phyloP scores from a whole-genome alignment of 23 red algal species.

The Agarophyton chilense region DNA sequence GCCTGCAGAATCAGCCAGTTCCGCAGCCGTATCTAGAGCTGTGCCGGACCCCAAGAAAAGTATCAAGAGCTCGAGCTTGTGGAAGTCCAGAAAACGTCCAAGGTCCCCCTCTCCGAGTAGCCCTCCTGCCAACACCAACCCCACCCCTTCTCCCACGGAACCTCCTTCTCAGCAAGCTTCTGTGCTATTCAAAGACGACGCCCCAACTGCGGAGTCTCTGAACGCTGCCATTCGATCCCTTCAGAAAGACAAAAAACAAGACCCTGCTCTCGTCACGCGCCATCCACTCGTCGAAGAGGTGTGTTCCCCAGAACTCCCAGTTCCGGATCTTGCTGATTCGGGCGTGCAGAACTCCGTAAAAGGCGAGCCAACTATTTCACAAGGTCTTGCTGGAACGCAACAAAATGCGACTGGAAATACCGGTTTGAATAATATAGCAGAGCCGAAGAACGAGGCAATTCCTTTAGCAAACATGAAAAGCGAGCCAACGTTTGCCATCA shows the following conservation, averaged over 20 bases:
- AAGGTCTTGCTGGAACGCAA: background rate
- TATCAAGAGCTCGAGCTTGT: background rate
- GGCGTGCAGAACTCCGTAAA: background rate
- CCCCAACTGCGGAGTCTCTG: slow-evolving; percentile 44
- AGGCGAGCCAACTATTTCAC: background rate
- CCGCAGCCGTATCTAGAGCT: background rate
- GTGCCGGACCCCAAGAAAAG: background rate
- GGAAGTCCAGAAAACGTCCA: slow-evolving; percentile 11
- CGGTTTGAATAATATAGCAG: background rate
- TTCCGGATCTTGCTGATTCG: background rate
- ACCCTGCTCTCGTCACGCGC: slow-evolving; percentile 18
- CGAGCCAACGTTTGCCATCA: slow-evolving; percentile 3
- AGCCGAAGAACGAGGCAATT: background rate
- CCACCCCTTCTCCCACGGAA: background rate
- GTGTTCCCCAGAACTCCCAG: background rate
- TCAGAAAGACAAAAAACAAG: background rate
- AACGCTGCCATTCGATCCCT: slow-evolving; percentile 32
- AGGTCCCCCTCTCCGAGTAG: slow-evolving; percentile 16
- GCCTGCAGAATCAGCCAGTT: background rate
- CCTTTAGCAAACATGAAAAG: background rate
- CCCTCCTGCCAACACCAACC: background rate
- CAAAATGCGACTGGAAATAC: background rate
- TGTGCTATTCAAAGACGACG: slow-evolving; percentile 2
- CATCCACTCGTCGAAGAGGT: slow-evolving; percentile 43
- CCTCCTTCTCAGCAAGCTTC: background rate